These are phyloP conservation scores for Nelumbo lutea DNA, from an alignment of 164 flowering plant species.

Conservation along the genomic window DNA sequence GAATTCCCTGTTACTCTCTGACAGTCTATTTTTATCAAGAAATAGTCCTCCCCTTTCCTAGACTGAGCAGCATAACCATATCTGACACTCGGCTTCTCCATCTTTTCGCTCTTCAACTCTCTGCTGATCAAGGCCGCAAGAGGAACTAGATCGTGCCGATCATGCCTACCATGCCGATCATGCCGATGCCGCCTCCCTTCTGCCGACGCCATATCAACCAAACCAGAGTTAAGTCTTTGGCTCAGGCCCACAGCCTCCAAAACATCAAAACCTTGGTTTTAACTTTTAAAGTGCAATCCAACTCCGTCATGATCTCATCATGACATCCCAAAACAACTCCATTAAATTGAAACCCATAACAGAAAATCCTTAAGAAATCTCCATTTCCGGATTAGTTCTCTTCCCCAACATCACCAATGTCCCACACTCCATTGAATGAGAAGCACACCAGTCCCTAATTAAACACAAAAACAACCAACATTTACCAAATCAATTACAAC, in stretches of 20 bases:
- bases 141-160: constrained; percentile 48
- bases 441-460: neutral
- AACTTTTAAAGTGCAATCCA: neutral
- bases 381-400: neutral
- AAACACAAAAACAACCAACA: neutral
- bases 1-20: constrained; percentile 55
- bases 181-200: constrained; percentile 37
- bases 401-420: neutral
- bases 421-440: neutral
- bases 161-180: constrained; percentile 22
- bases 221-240: neutral
- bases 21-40: constrained; percentile 56
- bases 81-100: constrained; percentile 63
- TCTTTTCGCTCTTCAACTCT: constrained; percentile 61
- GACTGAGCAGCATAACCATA: constrained; percentile 62
- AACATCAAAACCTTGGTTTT: constrained; percentile 3
- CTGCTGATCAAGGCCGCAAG: constrained; percentile 62
- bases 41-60: constrained; percentile 70
- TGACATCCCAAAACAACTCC: neutral
- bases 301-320: neutral
- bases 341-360: neutral
- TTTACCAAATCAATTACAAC: neutral
- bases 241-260: constrained; percentile 1
- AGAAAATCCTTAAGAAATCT: neutral
- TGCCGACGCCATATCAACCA: constrained; percentile 40